Conservation (phyloP, 2,329 filamentous ascomycete genomes). For the Fusarium verticillioides region DNA sequence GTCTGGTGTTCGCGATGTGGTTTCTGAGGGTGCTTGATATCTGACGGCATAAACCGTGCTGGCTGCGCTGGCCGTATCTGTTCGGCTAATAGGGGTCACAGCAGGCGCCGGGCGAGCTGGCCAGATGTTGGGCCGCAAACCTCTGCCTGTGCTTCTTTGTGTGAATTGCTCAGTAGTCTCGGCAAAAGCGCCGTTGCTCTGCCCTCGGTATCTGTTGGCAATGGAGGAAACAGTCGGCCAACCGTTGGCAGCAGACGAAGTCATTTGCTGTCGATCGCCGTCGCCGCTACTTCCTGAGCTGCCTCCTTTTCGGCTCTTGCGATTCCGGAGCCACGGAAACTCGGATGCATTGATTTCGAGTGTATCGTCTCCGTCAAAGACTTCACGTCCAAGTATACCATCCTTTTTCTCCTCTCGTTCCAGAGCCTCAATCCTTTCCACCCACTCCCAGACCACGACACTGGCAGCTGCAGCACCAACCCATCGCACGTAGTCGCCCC, state of each 20-base stretch:
- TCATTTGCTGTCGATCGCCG: slow-evolving; percentile 25
- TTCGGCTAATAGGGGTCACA: slow-evolving; percentile 68
- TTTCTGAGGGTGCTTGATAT: slow-evolving; percentile 68
- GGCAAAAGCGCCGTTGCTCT: slow-evolving; percentile 27
- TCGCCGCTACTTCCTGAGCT: slow-evolving; percentile 18
- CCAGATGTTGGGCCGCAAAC: slow-evolving; percentile 64
- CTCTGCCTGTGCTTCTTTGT: slow-evolving; percentile 47
- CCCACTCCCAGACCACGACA: slow-evolving; percentile 99
- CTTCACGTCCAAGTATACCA: slow-evolving; percentile 87
- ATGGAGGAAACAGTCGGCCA: slow-evolving; percentile 46
- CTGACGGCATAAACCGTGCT: slow-evolving; percentile 73
- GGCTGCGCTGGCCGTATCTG: slow-evolving; percentile 71
- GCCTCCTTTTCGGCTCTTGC: slow-evolving; percentile 49
- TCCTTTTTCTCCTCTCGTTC: slow-evolving; percentile 95
- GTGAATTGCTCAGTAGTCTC: slow-evolving; percentile 41
- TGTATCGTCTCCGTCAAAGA: slow-evolving; percentile 96
- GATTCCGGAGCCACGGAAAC: slow-evolving; percentile 58
- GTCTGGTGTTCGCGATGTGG: slow-evolving; percentile 60
- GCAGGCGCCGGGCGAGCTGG: slow-evolving; percentile 65
- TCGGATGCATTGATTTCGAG: slow-evolving; percentile 71
- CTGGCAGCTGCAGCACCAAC: slow-evolving; percentile 94
- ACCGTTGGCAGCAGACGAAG: slow-evolving; percentile 35
- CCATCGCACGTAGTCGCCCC: slow-evolving; percentile 96
- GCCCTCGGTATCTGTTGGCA: slow-evolving; percentile 42
- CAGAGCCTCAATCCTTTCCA: slow-evolving; percentile 90